phyloP scores from a whole-genome alignment of 1,284 basidiomycete genomes.

The Meira miltonrushii region DNA sequence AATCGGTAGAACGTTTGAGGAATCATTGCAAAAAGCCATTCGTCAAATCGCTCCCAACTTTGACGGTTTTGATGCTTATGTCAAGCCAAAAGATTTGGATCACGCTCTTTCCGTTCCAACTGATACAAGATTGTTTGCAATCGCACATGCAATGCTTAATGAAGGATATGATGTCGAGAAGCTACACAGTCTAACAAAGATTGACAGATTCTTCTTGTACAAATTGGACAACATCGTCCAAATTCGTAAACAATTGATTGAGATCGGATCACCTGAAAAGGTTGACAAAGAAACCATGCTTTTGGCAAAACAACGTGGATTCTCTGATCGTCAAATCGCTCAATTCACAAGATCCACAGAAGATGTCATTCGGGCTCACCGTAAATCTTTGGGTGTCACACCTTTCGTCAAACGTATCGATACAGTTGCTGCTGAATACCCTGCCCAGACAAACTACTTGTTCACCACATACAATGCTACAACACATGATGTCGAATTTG shows the following conservation, averaged over 20 bases:
- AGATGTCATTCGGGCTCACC: constrained; percentile 71
- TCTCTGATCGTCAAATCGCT: constrained; percentile 88
- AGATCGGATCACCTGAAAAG: constrained; percentile 59
- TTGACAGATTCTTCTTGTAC: constrained; percentile 95
- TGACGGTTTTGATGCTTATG: constrained; percentile 64
- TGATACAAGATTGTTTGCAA: constrained; percentile 90
- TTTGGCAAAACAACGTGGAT: constrained; percentile 58
- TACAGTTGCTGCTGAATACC: constrained; percentile 96
- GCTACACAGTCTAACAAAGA: constrained; percentile 90
- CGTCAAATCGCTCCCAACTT: constrained; percentile 89
- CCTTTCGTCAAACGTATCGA: constrained; percentile 99
- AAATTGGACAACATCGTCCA: constrained; percentile 93
- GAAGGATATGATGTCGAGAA: constrained; percentile 83
- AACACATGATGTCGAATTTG: constrained; percentile 89
- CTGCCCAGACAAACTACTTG: constrained; percentile 97
- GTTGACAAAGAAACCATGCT: constrained; percentile 55
- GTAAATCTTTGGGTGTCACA: constrained; percentile 80
- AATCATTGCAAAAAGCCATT: constrained; percentile 96
- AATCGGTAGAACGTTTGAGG: constrained; percentile 97
- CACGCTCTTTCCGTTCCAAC: constrained; percentile 68
- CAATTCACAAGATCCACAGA: constrained; percentile 64
- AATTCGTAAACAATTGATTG: constrained; percentile 45
- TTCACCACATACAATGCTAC: constrained; percentile 99
- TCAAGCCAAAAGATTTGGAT: constrained; percentile 77
- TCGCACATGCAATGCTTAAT: constrained; percentile 95